Evolutionary conservation across 305 asterid species (phyloP), one percentile per base, ranked within the genome.

Genomic region (Fraxinus paxiana): DNA sequence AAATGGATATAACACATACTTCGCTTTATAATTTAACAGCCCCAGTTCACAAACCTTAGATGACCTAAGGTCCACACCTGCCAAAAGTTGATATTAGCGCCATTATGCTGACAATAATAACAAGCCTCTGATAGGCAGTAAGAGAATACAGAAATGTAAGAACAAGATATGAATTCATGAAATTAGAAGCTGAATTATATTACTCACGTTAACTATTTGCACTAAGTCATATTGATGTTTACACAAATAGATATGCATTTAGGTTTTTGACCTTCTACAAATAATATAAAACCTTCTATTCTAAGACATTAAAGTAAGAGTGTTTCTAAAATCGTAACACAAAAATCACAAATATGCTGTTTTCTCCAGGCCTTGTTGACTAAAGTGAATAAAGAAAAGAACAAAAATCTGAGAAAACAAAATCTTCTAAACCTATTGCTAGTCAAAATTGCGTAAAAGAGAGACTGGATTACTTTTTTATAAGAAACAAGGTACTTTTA

Each of bases 1-100:
- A 76, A 84, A 84, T 17, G 97, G 96, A 84, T 94, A 86, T 79
- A 95, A 91, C 8, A 91, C 98, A 84, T 87, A 89, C 86, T 92
- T 95, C 73, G 97, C 98, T 83, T 90, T 92, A 80, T 93, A 94
- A 86, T 94, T 91, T 72, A 95, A 75, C 75, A 92, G 88, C 43
- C 99, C 98, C 82, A 94, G 84, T 85, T 93, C 99, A 88, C 99
- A 95, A 83, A 95, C 97, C 92, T 91, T 94, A 78, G 99, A 91
- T 78, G 98, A 92, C 84, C 97, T 91, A 83, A 95, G 84, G 87
- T 95, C 98, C 83, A 95, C 98, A 86, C 96, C 99, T 95, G 92
- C 80, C 81, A 83, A 75, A 82, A 81, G 80, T 70, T 43, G 79
- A 81, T 74, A 67, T 67, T 63, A 78, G 15, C 15, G 56, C 13